phyloP scores from a whole-genome alignment of 768 basidiomycete species.

The Collybiopsis luxurians region DNA sequence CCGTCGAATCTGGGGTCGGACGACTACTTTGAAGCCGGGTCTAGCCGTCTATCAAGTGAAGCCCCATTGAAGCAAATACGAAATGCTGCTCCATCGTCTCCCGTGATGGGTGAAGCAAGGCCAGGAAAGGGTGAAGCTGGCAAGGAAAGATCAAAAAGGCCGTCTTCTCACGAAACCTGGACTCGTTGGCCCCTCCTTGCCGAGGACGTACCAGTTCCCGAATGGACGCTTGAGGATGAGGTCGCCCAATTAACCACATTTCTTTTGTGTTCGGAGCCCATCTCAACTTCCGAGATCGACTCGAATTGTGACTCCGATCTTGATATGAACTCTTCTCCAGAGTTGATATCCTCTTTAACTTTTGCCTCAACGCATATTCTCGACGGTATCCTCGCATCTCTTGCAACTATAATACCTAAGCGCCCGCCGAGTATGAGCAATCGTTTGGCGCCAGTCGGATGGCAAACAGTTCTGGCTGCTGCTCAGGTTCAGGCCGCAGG shows the following conservation, averaged over 20 bases:
- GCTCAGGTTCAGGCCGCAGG: slow-evolving; percentile 39
- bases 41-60: not conserved
- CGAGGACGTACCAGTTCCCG: slow-evolving; percentile 60
- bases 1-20: not conserved
- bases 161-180: slow-evolving; percentile 44
- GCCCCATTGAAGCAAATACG: slow-evolving; percentile 21
- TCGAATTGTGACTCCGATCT: slow-evolving; percentile 16
- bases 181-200: slow-evolving; percentile 73
- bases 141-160: not conserved
- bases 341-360: slow-evolving; percentile 36
- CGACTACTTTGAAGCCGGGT: not conserved
- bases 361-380: slow-evolving; percentile 43
- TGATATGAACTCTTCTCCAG: slow-evolving; percentile 21
- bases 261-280: not conserved
- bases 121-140: not conserved
- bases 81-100: slow-evolving; percentile 10
- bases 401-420: slow-evolving; percentile 55
- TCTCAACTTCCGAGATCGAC: not conserved
- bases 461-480: slow-evolving; percentile 55
- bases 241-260: slow-evolving; percentile 41
- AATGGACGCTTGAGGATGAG: slow-evolving; percentile 74
- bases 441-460: slow-evolving; percentile 57
- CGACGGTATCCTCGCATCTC: slow-evolving; percentile 46
- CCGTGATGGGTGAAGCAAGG: not conserved
- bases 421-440: slow-evolving; percentile 62